Evolutionary conservation across 1,284 basidiomycete species (phyloP).

Genomic region (Pyrrhoderma noxium): DNA sequence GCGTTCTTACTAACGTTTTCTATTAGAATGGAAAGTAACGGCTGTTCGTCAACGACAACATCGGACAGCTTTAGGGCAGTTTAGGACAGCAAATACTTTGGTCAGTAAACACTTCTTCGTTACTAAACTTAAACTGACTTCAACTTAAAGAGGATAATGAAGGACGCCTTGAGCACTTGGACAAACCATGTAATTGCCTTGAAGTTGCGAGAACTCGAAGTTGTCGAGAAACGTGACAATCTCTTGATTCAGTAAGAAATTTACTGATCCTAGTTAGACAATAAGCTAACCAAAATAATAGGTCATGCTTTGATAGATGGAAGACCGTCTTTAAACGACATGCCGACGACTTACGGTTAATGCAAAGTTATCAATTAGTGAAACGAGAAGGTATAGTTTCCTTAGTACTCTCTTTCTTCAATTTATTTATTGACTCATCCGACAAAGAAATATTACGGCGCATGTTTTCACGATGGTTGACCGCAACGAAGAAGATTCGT

Average conservation of each 20-base stretch:
- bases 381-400: slow-evolving; percentile 57
- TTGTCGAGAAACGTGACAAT: slow-evolving; percentile 42
- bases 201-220: slow-evolving; percentile 63
- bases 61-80: slow-evolving; percentile 4
- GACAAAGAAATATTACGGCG: slow-evolving; percentile 56
- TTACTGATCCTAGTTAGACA: not conserved
- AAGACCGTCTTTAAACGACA: slow-evolving; percentile 51
- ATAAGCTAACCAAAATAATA: not conserved
- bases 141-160: slow-evolving; percentile 42
- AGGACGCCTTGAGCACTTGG: slow-evolving; percentile 47
- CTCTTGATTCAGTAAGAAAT: slow-evolving; percentile 40
- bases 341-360: slow-evolving; percentile 61
- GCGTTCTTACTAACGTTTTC: not conserved
- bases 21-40: slow-evolving; percentile 12
- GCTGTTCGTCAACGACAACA: slow-evolving; percentile 8
- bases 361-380: slow-evolving; percentile 73
- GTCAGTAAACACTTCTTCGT: not conserved
- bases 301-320: slow-evolving; percentile 46
- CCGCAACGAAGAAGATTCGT: slow-evolving; percentile 46
- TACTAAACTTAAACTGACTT: not conserved
- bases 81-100: not conserved
- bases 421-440: not conserved
- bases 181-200: slow-evolving; percentile 64
- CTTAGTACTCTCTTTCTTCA: not conserved
- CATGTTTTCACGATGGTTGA: slow-evolving; percentile 65